These are phyloP conservation scores for Leishmania turanica DNA, from an alignment of 208 protist species.

Conservation along the genomic window DNA sequence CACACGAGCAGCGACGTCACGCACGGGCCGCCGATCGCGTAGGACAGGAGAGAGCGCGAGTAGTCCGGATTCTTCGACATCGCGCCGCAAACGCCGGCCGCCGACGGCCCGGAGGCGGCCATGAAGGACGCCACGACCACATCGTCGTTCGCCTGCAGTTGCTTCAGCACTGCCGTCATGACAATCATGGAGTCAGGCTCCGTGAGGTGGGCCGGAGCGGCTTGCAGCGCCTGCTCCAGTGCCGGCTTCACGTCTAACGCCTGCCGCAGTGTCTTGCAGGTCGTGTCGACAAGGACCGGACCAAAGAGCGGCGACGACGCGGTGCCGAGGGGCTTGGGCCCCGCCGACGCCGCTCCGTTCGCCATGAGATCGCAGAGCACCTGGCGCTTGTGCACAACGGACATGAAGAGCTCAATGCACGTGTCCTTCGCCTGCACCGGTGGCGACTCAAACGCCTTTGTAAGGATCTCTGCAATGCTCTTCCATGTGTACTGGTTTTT, in stretches of 20 bases:
- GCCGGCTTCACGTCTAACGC: slow-evolving; percentile 18
- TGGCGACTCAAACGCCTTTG: slow-evolving; percentile 21
- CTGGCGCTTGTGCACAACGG: slow-evolving; percentile 47
- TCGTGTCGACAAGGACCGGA: slow-evolving; percentile 31
- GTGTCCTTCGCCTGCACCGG: slow-evolving; percentile 17
- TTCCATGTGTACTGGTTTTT: slow-evolving; percentile 53
- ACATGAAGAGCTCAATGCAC: slow-evolving; percentile 53
- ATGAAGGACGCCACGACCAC: slow-evolving; percentile 54
- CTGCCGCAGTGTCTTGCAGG: slow-evolving; percentile 19
- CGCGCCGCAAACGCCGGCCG: slow-evolving; percentile 33
- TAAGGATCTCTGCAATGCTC: slow-evolving; percentile 31
- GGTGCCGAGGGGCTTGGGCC: slow-evolving; percentile 33
- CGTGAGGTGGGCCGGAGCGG: slow-evolving; percentile 18
- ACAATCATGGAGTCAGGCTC: slow-evolving; percentile 41
- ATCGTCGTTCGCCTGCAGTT: slow-evolving; percentile 38
- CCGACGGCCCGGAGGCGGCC: slow-evolving; percentile 25
- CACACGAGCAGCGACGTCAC: slow-evolving; percentile 42
- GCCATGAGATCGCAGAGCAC: slow-evolving; percentile 56
- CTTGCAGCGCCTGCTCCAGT: slow-evolving; percentile 32
- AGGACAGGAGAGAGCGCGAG: slow-evolving; percentile 55
- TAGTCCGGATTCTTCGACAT: slow-evolving; percentile 41
- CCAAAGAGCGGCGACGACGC: slow-evolving; percentile 63
- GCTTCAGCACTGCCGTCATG: slow-evolving; percentile 51
- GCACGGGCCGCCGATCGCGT: slow-evolving; percentile 57
- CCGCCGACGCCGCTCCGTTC: slow-evolving; percentile 5